Base-by-base conservation (phyloP, 768 basidiomycete species). In the Myochromella boudieri region DNA sequence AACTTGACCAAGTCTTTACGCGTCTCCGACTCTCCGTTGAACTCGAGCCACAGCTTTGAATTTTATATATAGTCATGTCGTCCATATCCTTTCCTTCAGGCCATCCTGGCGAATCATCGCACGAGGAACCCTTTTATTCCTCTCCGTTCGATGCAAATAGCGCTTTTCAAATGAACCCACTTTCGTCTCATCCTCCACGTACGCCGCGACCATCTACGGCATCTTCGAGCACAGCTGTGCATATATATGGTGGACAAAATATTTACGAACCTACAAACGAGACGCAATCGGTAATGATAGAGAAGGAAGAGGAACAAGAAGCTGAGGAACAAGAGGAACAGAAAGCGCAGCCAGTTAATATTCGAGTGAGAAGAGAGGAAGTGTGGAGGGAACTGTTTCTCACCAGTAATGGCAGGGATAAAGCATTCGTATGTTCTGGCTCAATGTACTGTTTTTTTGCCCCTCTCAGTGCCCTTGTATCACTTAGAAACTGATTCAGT, bases 401-500 rank as follows among this genome's bases (percentile, higher is more conserved):
- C 57, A 84, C 87, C 22, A 87, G 85, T 55, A 75, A 80, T 54
- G 91, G 91, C 41, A 75, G 91, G 56, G 91, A 93, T 66, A 93
- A 93, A 69, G 81, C 82, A 22, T 85, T 93, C 60, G 90, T 92
- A 68, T 59, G 87, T 77, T 46, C 3, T 25, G 25, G 28, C 32
- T 22, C 28, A 15, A 14, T 18, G 38, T 31, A 22, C 12, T 29
- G 15, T 21, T 24, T 22, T 27, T 17, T 26, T n/a, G n/a, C 14
- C n/a, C 17, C 34, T 25, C 52, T 46, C 10, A 53, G 17, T 1
- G 11, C 26, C 28, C 28, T 28, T 24, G 28, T 37, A 21, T 20
- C 6, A 49, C 38, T 20, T 41, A 92, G 90, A 93, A 93, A 91
- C 58, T 91, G 45, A 81, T 93, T 46, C 91, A 93, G 71, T 93